phyloP scores from a whole-genome alignment of 768 basidiomycete species.

The Suillus cothurnatus region DNA sequence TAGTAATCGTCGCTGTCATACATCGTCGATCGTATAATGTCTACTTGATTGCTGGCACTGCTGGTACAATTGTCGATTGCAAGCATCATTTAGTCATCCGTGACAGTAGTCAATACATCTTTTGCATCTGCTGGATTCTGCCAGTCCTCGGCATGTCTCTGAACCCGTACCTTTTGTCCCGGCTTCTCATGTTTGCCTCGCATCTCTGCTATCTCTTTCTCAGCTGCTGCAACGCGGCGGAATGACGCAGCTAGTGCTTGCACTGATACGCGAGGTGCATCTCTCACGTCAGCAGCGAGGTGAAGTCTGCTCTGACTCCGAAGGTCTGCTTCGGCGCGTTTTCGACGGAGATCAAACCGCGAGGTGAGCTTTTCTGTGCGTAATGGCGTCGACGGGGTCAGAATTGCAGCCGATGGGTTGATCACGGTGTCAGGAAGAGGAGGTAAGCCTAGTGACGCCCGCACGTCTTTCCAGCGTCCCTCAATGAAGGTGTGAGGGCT shows the following conservation, averaged over 20 bases:
- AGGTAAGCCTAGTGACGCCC: slow-evolving; percentile 32
- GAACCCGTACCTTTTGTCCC: slow-evolving; percentile 7
- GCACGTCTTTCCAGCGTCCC: slow-evolving; percentile 37
- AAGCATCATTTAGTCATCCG: slow-evolving; percentile 3
- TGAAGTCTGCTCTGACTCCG: slow-evolving; percentile 21
- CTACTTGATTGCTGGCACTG: neutral
- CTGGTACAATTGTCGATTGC: neutral
- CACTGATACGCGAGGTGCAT: slow-evolving; percentile 9
- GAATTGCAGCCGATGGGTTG: slow-evolving; percentile 8
- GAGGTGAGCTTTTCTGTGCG: slow-evolving; percentile 16
- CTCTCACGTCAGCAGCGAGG: slow-evolving; percentile 25
- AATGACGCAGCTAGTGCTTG: slow-evolving; percentile 13
- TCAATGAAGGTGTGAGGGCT: slow-evolving; percentile 17
- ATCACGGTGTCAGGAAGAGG: slow-evolving; percentile 23
- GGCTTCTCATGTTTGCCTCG: slow-evolving; percentile 5
- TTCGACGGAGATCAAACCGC: slow-evolving; percentile 27
- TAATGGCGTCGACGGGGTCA: neutral
- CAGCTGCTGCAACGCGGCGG: slow-evolving; percentile 2
- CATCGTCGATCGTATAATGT: neutral
- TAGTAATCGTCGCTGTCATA: neutral
- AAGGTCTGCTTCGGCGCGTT: slow-evolving; percentile 15
- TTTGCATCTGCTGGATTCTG: slow-evolving; percentile 5
- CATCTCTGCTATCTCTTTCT: slow-evolving; percentile 9
- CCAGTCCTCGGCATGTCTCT: neutral
- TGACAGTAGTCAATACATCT: slow-evolving; percentile 6